phyloP scores from a whole-genome alignment of 2,329 filamentous ascomycete genomes.

The Ustilaginoidea virens region DNA sequence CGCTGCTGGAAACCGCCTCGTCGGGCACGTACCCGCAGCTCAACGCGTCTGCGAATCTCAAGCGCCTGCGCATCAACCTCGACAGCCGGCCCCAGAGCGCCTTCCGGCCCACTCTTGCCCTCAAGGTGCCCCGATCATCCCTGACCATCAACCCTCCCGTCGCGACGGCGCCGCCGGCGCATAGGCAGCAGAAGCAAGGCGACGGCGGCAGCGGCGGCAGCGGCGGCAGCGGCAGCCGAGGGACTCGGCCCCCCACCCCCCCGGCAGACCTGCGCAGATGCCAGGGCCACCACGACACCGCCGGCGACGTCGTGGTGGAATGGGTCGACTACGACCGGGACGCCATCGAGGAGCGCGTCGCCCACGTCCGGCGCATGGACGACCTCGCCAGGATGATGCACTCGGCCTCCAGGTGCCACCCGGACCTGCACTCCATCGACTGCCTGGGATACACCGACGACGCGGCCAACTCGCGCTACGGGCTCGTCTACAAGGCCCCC shows the following conservation, averaged over 20 bases:
- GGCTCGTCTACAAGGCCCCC: constrained; percentile 26
- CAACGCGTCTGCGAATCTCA: constrained; percentile 25
- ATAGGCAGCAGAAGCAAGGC: too few relatives aligned
- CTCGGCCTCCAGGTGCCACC: constrained; percentile 26
- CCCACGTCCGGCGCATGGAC: constrained; percentile 27
- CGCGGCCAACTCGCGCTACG: constrained; percentile 20
- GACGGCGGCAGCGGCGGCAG: too few relatives aligned
- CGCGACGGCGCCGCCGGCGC: too few relatives aligned
- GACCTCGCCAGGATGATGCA: constrained; percentile 32
- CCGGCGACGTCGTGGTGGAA: constrained; percentile 24
- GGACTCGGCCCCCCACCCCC: too few relatives aligned
- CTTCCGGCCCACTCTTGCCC: constrained; percentile 26
- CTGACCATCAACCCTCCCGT: constrained; percentile 11
- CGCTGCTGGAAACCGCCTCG: constrained; percentile 25
- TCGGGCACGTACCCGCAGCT: constrained; percentile 26
- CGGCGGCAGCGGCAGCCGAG: too few relatives aligned
- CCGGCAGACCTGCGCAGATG: constrained; percentile 13
- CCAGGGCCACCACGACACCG: constrained; percentile 18
- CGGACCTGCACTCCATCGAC: constrained; percentile 30
- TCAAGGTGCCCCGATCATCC: constrained; percentile 20
- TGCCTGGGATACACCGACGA: constrained; percentile 32
- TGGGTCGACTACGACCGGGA: constrained; percentile 30
- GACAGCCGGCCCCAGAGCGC: constrained; percentile 22
- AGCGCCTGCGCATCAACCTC: constrained; percentile 30
- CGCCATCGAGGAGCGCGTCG: constrained; percentile 24